A percentile compares a stretch with the other conserved stretches of the same genome.
Conservation (phyloP, 1,284 basidiomycete genomes). For the Lignosus rhinocerotis region DNA sequence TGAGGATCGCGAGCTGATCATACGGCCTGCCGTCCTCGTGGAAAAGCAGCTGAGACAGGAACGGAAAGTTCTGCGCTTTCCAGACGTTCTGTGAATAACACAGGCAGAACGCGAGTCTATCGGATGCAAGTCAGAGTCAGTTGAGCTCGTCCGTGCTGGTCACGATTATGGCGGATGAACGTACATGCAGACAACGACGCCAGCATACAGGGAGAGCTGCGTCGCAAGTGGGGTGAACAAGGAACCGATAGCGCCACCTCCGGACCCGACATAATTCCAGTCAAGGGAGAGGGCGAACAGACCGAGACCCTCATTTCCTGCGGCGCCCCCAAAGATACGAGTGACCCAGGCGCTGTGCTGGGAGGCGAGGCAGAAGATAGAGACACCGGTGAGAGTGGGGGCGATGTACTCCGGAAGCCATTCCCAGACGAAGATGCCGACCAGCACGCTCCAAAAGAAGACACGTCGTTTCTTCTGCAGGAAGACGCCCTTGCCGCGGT, state of each 20-base stretch:
- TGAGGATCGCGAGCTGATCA: constrained; percentile 40
- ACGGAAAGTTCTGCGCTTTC: constrained; percentile 41
- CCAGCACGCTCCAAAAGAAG: constrained; percentile 58
- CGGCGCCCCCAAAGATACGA: constrained; percentile 56
- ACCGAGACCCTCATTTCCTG: constrained; percentile 47
- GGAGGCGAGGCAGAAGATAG: constrained; percentile 58
- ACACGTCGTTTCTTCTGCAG: constrained; percentile 53
- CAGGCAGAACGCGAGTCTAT: constrained; percentile 16
- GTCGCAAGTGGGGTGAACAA: constrained; percentile 45
- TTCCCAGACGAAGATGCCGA: constrained; percentile 46
- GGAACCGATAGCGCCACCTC: constrained; percentile 19
- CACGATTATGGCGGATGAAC: background rate
- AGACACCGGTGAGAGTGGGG: constrained; percentile 51
- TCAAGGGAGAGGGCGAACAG: constrained; percentile 54
- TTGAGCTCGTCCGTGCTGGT: too few relatives aligned
- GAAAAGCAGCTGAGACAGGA: constrained; percentile 45
- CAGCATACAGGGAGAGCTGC: constrained; percentile 34
- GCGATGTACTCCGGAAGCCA: constrained; percentile 38
- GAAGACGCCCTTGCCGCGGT: constrained; percentile 46
- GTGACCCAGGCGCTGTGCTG: constrained; percentile 55
- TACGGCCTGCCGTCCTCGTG: constrained; percentile 40
- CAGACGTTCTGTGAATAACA: constrained; percentile 35
- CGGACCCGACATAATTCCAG: constrained; percentile 56
- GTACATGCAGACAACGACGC: constrained; percentile 30
- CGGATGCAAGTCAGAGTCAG: too few relatives aligned